Conservation (phyloP, 2,329 filamentous ascomycete genomes). For the Conoideocrella luteorostrata region DNA sequence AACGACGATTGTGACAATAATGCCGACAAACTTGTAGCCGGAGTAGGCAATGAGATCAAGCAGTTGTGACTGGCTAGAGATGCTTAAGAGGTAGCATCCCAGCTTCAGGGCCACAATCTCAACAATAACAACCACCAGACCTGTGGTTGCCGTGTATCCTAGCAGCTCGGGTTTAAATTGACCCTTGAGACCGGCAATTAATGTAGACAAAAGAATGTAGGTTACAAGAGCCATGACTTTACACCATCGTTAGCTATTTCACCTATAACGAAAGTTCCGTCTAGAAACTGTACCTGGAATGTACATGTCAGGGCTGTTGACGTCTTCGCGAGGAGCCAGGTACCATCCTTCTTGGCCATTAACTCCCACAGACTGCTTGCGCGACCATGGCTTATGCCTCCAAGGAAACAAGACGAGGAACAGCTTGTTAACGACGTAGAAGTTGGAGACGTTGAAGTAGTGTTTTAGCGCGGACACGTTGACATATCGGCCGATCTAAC, state of each 20-base stretch:
- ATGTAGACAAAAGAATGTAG: slow-evolving; percentile 88
- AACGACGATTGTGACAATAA: slow-evolving; percentile 79
- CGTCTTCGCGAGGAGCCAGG: slow-evolving; percentile 84
- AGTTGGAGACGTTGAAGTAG: slow-evolving; percentile 99
- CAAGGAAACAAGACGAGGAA: slow-evolving; percentile 93
- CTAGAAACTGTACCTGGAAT: slow-evolving; percentile 55
- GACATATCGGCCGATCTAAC: slow-evolving; percentile 63
- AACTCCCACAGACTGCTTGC: slow-evolving; percentile 70
- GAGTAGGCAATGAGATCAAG: slow-evolving; percentile 93
- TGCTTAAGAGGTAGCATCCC: slow-evolving; percentile 87
- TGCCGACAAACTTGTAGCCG: slow-evolving; percentile 97
- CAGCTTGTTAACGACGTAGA: slow-evolving; percentile 90
- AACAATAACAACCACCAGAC: slow-evolving; percentile 73
- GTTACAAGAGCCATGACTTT: slow-evolving; percentile 91
- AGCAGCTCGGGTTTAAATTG: slow-evolving; percentile 92
- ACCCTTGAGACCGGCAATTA: slow-evolving; percentile 82
- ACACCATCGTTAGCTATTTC: slow-evolving; percentile 16
- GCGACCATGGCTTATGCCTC: slow-evolving; percentile 95
- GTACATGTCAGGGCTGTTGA: slow-evolving; percentile 99
- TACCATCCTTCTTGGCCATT: slow-evolving; percentile 70
- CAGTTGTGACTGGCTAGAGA: slow-evolving; percentile 88
- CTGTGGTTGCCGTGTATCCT: slow-evolving; percentile 79
- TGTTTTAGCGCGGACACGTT: slow-evolving; percentile 92
- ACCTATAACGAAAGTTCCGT: no score
- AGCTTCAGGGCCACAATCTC: slow-evolving; percentile 89